phyloP scores from a whole-genome alignment of 108 stramenopile species.

The Fragilariopsis cylindrus region DNA sequence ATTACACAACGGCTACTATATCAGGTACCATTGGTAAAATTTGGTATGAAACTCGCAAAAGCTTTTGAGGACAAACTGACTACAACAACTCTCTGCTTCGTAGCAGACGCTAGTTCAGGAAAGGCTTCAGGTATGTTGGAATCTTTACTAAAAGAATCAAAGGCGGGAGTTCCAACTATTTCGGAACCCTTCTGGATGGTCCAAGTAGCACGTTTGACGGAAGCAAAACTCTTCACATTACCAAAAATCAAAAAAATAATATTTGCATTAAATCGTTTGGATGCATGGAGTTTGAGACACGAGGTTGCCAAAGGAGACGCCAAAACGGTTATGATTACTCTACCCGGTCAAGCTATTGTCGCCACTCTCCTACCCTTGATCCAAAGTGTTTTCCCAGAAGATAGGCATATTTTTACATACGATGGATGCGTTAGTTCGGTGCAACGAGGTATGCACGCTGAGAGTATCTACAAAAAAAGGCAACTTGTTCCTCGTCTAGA shows the following conservation, averaged over 20 bases:
- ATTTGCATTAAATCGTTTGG: conserved; percentile 74
- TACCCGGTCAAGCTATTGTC: conserved; percentile 69
- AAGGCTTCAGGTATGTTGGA: conserved; percentile 33
- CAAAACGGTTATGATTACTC: conserved; percentile 60
- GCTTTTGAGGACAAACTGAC: conserved; percentile 63
- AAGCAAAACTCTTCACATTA: conserved; percentile 36
- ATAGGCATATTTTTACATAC: conserved; percentile 81
- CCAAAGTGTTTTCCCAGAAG: conserved; percentile 73
- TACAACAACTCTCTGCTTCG: conserved; percentile 59
- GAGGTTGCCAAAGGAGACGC: conserved; percentile 31
- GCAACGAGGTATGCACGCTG: conserved; percentile 26
- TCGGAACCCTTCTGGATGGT: conserved; percentile 75
- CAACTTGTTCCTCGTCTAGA: background rate
- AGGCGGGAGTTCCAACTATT: conserved; percentile 33
- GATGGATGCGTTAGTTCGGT: conserved; percentile 68
- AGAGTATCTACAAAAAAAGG: background rate
- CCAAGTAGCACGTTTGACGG: conserved; percentile 47
- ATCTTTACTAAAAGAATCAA: conserved; percentile 33
- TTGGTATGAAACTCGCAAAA: conserved; percentile 53
- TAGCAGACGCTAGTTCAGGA: conserved; percentile 73
- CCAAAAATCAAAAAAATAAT: conserved; percentile 51
- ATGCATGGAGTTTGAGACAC: conserved; percentile 64
- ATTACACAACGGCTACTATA: conserved; percentile 4
- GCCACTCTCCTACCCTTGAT: conserved; percentile 67
- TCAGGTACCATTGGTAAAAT: conserved; percentile 60